Base-by-base conservation (phyloP, 2,329 filamentous ascomycete genomes). In the Pestalotiopsis sp. region DNA sequence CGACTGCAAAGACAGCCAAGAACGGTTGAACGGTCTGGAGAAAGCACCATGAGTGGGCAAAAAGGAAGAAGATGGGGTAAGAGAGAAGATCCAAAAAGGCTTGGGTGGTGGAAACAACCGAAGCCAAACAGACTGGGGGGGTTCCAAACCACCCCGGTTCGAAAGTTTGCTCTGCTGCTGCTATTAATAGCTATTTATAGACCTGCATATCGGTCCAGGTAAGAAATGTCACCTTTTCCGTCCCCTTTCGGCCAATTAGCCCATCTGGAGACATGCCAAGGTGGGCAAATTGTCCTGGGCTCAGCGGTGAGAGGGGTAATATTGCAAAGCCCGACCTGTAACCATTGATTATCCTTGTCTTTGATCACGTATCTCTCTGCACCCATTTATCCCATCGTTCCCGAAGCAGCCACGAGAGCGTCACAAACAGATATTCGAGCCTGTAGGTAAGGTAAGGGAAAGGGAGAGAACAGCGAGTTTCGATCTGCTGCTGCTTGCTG, bases 151-250 rank as follows among this genome's bases (percentile, higher is more conserved):
- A 23, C 45, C 45, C 45, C 45, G 45, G 45, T 23, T n/a, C 45
- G 17, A 52, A 20, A 36, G 31, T 36, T 36, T 36, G 31, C 31
- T 52, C 17, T 52, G 71, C 70, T 73, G 73, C 76, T 73, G 73
- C 76, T 77, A 78, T 74, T 74, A 75, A 77, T 77, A 77, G 75
- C 73, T 78, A 78, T 77, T 76, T 74, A 74, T 78, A 78, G 77
- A 58, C 49, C 13, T 57, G 49, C 63, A 66, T 56, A 23, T 56
- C 31, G 23, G 52, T 45, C 63, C 23, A n/a, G 56, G 56, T 23
- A 58, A 20, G 20, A 59, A 23, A 59, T 52, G 57, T 61, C 23
- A 27, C 31, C n/a, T 27, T n/a, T 36, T 49, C 49, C 38, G 31
- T 25, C 62, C 39, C 36, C 4, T 45, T 52, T 39, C 41, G 62